Evolutionary conservation across 805 yeast genomes (phyloP).

Genomic region (Ogataea corticis): DNA sequence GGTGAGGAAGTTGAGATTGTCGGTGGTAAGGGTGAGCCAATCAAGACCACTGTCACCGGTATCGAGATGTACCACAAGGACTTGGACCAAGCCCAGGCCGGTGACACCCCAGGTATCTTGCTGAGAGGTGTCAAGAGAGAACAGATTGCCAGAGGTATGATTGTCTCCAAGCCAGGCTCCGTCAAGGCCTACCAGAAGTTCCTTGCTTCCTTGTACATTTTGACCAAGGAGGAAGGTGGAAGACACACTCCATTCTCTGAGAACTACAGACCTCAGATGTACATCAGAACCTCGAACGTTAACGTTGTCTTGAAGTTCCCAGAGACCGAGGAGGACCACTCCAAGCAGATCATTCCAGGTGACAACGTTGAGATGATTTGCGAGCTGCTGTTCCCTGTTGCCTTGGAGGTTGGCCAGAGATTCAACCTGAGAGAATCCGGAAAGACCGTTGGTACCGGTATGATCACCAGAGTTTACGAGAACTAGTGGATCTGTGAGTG

Average conservation of each 20-base stretch:
- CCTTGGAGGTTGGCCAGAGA: slow-evolving; percentile 95
- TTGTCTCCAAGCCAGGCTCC: slow-evolving; percentile 87
- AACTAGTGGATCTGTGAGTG: slow-evolving; percentile 10
- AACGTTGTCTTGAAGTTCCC: slow-evolving; percentile 92
- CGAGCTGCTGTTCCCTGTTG: slow-evolving; percentile 85
- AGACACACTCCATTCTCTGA: slow-evolving; percentile 97
- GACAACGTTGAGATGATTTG: slow-evolving; percentile 97
- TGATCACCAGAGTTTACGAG: slow-evolving; percentile 70
- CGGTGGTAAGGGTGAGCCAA: slow-evolving; percentile 81
- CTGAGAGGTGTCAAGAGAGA: slow-evolving; percentile 99
- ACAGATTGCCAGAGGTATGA: slow-evolving; percentile 96
- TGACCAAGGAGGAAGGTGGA: slow-evolving; percentile 98
- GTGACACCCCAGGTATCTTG: slow-evolving; percentile 97
- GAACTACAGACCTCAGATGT: slow-evolving; percentile 98
- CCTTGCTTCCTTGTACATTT: slow-evolving; percentile 88
- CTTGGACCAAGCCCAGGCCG: slow-evolving; percentile 95
- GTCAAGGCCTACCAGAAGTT: slow-evolving; percentile 91
- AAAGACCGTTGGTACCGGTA: slow-evolving; percentile 98
- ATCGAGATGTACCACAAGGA: slow-evolving; percentile 99
- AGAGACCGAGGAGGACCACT: slow-evolving; percentile 71
- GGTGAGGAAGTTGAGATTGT: slow-evolving; percentile 99
- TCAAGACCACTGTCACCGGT: slow-evolving; percentile 95
- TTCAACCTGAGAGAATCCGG: slow-evolving; percentile 99
- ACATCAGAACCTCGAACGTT: slow-evolving; percentile 94
- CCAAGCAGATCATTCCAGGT: slow-evolving; percentile 94